These are phyloP conservation scores for Corinectria fuckeliana DNA, from an alignment of 2,329 filamentous ascomycete genomes.

Conservation along the genomic window DNA sequence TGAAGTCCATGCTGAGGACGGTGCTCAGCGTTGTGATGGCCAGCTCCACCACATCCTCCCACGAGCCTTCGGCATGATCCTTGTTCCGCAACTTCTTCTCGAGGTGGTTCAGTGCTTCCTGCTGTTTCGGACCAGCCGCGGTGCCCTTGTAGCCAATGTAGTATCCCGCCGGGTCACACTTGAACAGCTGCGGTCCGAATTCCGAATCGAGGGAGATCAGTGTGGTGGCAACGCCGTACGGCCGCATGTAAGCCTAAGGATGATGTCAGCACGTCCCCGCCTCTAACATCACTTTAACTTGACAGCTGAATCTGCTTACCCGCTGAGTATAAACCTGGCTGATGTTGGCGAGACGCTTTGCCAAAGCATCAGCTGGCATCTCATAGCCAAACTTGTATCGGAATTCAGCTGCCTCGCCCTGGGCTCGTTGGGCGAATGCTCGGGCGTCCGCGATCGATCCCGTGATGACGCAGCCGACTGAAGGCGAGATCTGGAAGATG, in stretches of 20 bases:
- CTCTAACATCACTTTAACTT: constrained; percentile 3
- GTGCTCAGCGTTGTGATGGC: constrained; percentile 95
- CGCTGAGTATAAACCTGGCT: constrained; percentile 99
- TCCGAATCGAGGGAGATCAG: constrained; percentile 94
- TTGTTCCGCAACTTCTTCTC: constrained; percentile 99
- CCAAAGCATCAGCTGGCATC: constrained; percentile 97
- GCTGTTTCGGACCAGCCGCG: constrained; percentile 95
- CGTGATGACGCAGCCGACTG: constrained; percentile 97
- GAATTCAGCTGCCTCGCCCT: constrained; percentile 96
- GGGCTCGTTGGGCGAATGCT: constrained; percentile 89
- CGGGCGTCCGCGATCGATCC: constrained; percentile 97
- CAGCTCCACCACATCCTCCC: constrained; percentile 98
- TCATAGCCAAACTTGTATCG: constrained; percentile 99
- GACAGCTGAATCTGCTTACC: constrained; percentile 57
- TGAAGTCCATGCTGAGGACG: constrained; percentile 98
- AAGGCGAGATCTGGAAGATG: constrained; percentile 95
- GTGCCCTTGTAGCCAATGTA: constrained; percentile 99
- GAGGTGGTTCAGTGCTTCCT: constrained; percentile 96
- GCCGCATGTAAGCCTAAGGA: constrained; percentile 88
- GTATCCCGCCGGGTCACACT: constrained; percentile 97
- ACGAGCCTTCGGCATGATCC: constrained; percentile 87
- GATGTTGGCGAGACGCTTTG: constrained; percentile 98
- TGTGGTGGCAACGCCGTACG: constrained; percentile 93
- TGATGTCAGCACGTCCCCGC: constrained; percentile 34
- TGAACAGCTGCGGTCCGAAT: constrained; percentile 93